phyloP scores from a whole-genome alignment of 208 protist species.

The Acanthamoeba rhysodes region DNA sequence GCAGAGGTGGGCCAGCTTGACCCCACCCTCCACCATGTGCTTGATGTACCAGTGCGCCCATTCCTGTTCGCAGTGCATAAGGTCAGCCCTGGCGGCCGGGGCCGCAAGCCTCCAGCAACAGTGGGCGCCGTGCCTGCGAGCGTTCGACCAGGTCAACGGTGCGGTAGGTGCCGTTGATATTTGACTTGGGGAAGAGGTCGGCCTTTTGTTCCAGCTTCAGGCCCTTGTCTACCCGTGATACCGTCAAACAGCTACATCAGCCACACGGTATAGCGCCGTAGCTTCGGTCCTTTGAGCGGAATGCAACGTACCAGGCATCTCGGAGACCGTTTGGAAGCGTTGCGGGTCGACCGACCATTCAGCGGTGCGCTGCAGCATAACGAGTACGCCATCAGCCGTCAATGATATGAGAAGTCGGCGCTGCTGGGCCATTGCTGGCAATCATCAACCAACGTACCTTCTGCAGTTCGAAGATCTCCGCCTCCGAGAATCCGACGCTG shows the following conservation, averaged over 20 bases:
- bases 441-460: not conserved
- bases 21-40: not conserved
- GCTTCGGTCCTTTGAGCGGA: not conserved
- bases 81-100: no score
- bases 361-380: not conserved
- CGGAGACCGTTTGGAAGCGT: not conserved
- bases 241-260: not conserved
- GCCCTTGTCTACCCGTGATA: not conserved
- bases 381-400: no score
- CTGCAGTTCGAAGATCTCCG: conserved; percentile 7
- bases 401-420: no score
- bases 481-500: conserved; percentile 41
- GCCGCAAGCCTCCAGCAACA: no score
- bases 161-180: not conserved
- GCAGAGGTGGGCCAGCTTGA: not conserved
- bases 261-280: not conserved
- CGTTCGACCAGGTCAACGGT: not conserved
- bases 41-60: conserved; percentile 58
- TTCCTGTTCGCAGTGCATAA: not conserved
- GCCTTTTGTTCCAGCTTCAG: not conserved
- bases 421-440: not conserved
- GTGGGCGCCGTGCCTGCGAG: not conserved
- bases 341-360: conserved; percentile 33
- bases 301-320: not conserved
- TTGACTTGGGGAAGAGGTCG: not conserved